phyloP scores from a whole-genome alignment of 2,329 filamentous ascomycete species.

The Dothideomycetes sp. region DNA sequence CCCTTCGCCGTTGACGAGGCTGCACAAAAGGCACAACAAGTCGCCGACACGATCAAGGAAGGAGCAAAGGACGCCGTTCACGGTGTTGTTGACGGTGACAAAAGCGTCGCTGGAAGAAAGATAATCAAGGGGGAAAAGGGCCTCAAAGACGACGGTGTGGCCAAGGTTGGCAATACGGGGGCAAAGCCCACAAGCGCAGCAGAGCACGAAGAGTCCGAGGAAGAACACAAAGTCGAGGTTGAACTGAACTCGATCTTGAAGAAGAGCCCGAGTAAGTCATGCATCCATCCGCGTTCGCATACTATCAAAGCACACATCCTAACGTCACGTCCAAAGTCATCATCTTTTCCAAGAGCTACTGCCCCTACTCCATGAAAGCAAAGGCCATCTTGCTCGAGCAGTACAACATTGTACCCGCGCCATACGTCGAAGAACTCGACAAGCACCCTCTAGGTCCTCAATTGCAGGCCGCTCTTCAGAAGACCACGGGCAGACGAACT shows the following conservation, averaged over 20 bases:
- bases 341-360: constrained; percentile 94
- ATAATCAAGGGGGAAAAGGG: constrained; percentile 36
- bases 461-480: constrained; percentile 62
- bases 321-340: constrained; percentile 43
- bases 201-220: constrained; percentile 41
- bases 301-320: not conserved
- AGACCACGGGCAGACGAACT: constrained; percentile 70
- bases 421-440: constrained; percentile 87
- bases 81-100: constrained; percentile 30
- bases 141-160: constrained; percentile 35
- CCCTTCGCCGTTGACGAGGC: constrained; percentile 53
- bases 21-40: constrained; percentile 17
- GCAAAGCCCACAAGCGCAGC: constrained; percentile 19
- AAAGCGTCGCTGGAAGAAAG: constrained; percentile 46
- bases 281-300: too few relatives aligned
- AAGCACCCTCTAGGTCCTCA: constrained; percentile 62
- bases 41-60: constrained; percentile 20
- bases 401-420: constrained; percentile 73
- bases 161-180: constrained; percentile 35
- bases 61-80: constrained; percentile 12
- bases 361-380: constrained; percentile 73
- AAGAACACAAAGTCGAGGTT: constrained; percentile 55
- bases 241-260: constrained; percentile 75
- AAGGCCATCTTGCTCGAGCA: constrained; percentile 76
- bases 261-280: constrained; percentile 36